Percentiles rank a stretch among this genome's conserved stretches.
Conservation (phyloP, 305 asterid species). For the Fraxinus ornus region DNA sequence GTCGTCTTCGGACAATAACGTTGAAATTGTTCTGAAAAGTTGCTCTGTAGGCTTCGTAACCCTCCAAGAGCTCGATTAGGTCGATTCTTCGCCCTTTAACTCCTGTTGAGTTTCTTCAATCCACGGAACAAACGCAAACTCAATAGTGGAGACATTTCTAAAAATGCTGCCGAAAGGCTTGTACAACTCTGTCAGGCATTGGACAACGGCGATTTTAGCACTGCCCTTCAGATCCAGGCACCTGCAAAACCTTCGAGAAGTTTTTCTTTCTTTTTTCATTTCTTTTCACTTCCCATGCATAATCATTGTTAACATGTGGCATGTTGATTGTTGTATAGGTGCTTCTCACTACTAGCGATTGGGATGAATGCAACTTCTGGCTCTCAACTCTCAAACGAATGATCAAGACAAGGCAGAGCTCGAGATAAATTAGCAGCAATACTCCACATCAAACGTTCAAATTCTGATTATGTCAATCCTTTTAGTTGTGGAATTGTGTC, state of each 20-base stretch:
- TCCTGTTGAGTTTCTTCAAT: too few relatives aligned
- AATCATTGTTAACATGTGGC: neutral
- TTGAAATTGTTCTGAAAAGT: too few relatives aligned
- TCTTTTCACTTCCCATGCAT: neutral
- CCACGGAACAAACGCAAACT: too few relatives aligned
- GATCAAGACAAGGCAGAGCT: conserved; percentile 86
- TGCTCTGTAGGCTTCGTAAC: too few relatives aligned
- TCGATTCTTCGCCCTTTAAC: too few relatives aligned
- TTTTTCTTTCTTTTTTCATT: neutral
- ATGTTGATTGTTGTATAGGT: conserved; percentile 45
- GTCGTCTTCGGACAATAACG: too few relatives aligned
- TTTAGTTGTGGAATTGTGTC: conserved; percentile 37
- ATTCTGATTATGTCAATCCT: conserved; percentile 30
- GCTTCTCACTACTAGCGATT: conserved; percentile 87
- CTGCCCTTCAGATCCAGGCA: conserved; percentile 96
- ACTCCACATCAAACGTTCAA: conserved; percentile 6
- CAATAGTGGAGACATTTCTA: conserved; percentile 84
- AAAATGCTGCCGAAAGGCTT: conserved; percentile 91
- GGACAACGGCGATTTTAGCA: conserved; percentile 75
- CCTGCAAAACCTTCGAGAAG: neutral
- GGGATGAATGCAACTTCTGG: conserved; percentile 99
- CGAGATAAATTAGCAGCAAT: conserved; percentile 44
- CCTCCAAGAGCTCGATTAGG: too few relatives aligned
- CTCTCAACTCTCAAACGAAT: conserved; percentile 85
- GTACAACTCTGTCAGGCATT: conserved; percentile 88